phyloP scores from a whole-genome alignment of 2,329 filamentous ascomycete genomes.

The Botrytis porri region DNA sequence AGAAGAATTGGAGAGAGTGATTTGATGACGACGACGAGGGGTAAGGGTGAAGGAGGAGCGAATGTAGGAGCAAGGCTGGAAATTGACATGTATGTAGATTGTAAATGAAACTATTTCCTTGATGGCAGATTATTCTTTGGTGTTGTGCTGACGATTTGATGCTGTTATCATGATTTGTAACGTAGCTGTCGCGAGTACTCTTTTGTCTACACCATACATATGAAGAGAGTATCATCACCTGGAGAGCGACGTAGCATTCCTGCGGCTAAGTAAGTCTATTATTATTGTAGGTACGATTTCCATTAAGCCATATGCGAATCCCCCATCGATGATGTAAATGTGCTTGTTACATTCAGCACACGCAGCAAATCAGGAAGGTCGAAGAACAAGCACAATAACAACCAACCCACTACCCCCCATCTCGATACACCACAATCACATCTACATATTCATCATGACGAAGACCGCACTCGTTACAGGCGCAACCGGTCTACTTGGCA shows the following conservation, averaged over 20 bases:
- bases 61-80: neutral
- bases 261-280: neutral
- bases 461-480: slow-evolving; percentile 73
- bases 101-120: no score
- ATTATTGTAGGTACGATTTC: neutral
- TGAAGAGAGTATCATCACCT: neutral
- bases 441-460: slow-evolving; percentile 28
- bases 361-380: slow-evolving; percentile 1
- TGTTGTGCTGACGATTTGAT: neutral
- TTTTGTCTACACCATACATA: neutral
- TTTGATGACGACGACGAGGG: neutral
- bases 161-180: neutral
- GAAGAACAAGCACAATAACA: neutral
- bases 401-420: neutral
- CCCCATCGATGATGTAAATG: neutral
- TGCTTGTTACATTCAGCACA: neutral
- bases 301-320: neutral
- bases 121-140: neutral
- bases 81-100: neutral
- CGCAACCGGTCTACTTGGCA: slow-evolving; percentile 78
- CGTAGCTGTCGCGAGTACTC: neutral
- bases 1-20: slow-evolving; percentile 43
- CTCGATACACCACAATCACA: neutral
- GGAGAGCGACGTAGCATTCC: neutral
- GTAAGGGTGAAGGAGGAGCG: no score